phyloP scores from a whole-genome alignment of 345 rosid species.

The Diplotaxis tenuifolia region DNA sequence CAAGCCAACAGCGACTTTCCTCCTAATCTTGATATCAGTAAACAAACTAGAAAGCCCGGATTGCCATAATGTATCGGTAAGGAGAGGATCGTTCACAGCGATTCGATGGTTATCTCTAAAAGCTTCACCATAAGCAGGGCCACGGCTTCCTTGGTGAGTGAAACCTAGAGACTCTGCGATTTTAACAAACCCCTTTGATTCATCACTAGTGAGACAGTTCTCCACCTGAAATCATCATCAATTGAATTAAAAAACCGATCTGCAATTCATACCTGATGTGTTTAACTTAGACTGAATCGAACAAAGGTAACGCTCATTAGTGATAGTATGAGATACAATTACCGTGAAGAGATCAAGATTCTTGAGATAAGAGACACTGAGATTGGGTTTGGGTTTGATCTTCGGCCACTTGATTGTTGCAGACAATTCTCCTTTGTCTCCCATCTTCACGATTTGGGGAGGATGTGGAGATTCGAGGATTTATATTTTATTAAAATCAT shows the following conservation, averaged over 20 bases:
- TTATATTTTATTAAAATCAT: slow-evolving; percentile 14
- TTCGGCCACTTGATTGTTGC: slow-evolving; percentile 54
- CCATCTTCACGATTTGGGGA: slow-evolving; percentile 47
- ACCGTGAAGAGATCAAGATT: slow-evolving; percentile 74
- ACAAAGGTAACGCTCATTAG: neutral
- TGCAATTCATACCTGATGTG: neutral
- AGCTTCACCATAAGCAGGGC: slow-evolving; percentile 90
- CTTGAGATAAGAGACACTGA: slow-evolving; percentile 51
- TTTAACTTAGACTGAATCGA: neutral
- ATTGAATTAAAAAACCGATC: no score
- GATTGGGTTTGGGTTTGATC: slow-evolving; percentile 53
- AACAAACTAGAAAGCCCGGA: slow-evolving; percentile 66
- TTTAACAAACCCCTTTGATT: slow-evolving; percentile 63
- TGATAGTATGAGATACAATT: slow-evolving; percentile 4
- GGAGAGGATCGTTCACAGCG: slow-evolving; percentile 62
- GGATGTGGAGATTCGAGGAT: neutral
- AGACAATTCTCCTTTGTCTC: slow-evolving; percentile 37
- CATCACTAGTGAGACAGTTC: slow-evolving; percentile 62
- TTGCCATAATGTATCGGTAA: slow-evolving; percentile 66
- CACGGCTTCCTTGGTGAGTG: slow-evolving; percentile 88
- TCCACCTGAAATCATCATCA: slow-evolving; percentile 58
- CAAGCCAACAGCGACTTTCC: slow-evolving; percentile 79
- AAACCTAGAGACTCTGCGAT: slow-evolving; percentile 77
- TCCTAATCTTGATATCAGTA: slow-evolving; percentile 67
- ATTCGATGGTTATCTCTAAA: slow-evolving; percentile 83